Evolutionary conservation across 345 rosid species (phyloP), one percentile per base, ranked within the genome.

Genomic region (Chamaenerion angustifolium): DNA sequence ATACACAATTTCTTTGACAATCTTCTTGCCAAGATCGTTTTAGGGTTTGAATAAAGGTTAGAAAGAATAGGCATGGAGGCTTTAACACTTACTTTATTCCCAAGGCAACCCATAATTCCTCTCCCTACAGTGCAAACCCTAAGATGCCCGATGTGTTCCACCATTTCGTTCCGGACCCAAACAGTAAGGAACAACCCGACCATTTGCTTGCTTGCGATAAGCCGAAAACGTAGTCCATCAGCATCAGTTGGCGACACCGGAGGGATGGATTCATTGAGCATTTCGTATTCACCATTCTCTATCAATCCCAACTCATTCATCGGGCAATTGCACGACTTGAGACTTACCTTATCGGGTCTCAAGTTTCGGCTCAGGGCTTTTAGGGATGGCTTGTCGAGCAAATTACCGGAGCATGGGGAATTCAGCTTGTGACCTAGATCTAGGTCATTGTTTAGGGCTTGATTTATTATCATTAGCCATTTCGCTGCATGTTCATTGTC

Each of bases 401-500:
- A 68, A 59, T 78, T 72, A 21, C 43, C 61, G 68, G 42, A 76
- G 54, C 63, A 68, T 64, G 18, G 67, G 54, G 12, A 18, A 56
- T 57, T 71, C 19, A 76, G 60, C 44, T 54, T 65, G 27, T 66
- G 65, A 60, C 52, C 49, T 5, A 72, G 56, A 4, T 79, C 63
- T 46, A 56, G 14, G 19, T 54, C 0, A 82, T 69, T 77, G 74
- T 92, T 87, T 16, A 92, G 79, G 48, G 95, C 76, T 64, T 84
- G 95, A 62, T 74, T 74, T 64, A 92, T 87, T 1, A 92, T 65
- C 60, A 81, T 71, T 12, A 92, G 75, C 98, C 98, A 92, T 73
- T 79, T 92, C 16, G 90, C 90, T 1, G 98, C 96, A 0, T 96
- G 98, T 54, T 92, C 98, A 16, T 84, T 92, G 72, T 87, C 98